phyloP scores from a whole-genome alignment of 1,139 yeast genomes.

The Zygotorulaspora mrakii region DNA sequence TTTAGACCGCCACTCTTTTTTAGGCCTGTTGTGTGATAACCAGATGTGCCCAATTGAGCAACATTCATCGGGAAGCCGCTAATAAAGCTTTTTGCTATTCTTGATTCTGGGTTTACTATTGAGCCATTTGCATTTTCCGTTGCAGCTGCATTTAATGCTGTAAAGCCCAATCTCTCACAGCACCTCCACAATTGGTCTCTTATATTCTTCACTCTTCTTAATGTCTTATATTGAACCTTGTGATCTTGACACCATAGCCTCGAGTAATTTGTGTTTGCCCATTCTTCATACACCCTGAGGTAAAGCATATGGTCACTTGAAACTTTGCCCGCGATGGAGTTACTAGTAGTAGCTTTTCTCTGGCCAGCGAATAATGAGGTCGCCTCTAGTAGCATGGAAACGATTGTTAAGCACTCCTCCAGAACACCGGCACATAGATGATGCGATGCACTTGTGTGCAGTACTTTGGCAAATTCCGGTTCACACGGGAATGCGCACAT shows the following conservation, averaged over 20 bases:
- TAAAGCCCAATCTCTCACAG: constrained; percentile 55
- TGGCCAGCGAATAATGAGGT: constrained; percentile 62
- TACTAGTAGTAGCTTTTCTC: constrained; percentile 21
- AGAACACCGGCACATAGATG: constrained; percentile 48
- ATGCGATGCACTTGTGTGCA: constrained; percentile 56
- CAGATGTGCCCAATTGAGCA: constrained; percentile 65
- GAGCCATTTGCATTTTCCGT: constrained; percentile 18
- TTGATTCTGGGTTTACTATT: constrained; percentile 31
- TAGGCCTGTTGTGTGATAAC: constrained; percentile 49
- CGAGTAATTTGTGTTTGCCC: constrained; percentile 70
- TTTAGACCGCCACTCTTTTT: constrained; percentile 33
- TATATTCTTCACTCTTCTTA: constrained; percentile 67
- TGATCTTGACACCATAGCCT: constrained; percentile 85
- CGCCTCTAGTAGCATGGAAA: constrained; percentile 82
- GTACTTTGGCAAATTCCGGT: constrained; percentile 78
- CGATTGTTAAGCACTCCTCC: constrained; percentile 62
- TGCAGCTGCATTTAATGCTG: constrained; percentile 24
- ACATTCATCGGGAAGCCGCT: constrained; percentile 83
- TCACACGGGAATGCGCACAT: constrained; percentile 94
- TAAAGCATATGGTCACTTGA: constrained; percentile 76
- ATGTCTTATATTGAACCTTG: constrained; percentile 69
- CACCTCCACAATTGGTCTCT: constrained; percentile 64
- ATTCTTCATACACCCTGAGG: constrained; percentile 68
- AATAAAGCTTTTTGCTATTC: constrained; percentile 63
- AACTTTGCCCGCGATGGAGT: constrained; percentile 23